Base-by-base conservation (phyloP, 345 rosid genomes). In the Zanthoxylum bungeanum region DNA sequence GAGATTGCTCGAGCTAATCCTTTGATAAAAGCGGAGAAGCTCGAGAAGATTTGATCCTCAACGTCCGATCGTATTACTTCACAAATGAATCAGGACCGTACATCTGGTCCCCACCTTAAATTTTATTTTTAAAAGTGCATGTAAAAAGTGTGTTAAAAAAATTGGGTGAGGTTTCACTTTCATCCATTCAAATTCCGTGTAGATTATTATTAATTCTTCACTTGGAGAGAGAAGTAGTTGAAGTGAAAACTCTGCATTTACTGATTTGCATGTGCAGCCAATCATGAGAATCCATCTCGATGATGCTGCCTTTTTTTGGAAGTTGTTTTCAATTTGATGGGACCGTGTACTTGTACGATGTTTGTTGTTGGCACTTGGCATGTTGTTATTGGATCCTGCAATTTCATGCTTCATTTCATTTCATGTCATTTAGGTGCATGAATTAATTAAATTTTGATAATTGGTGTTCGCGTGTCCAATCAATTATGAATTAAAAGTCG, bases 1-100 rank as follows among this genome's bases (percentile, higher is more conserved):
- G 89, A 79, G 85, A 85, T 85, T 72, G 84, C 85, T 2, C 78
- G 78, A 28, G 86, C 89, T 30, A 83, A 85, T 40, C 89, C 89
- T 1, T 28, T 85, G 64, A 82, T 85, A 21, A 73, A 79, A 17
- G 89, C 85, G 1, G 75, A 73, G 66, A 85, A 85, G 71, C 89
- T 85, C 24, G 66, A 75, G 46, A 85, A 77, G 69, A 79, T 85
- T 21, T 83, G 79, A 85, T 73, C 51, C 14, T 46, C 28, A 39
- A 30, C 74, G 9, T 28, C 9, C 2, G 78, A 70, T 60, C 55
- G 47, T 31, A 44, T 44, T 30, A 51, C 31, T 7, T n/a, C n/a
- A n/a, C n/a, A n/a, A n/a, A 17, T 66, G 31, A 22, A 42, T 31
- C 57, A 33, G 60, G 60, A 51, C 60, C 71, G 60, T 67, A n/a